Evolutionary conservation across 352 stramenopile species (phyloP), one percentile per base, ranked within the genome.

Genomic region (Pythium guiyangense): DNA sequence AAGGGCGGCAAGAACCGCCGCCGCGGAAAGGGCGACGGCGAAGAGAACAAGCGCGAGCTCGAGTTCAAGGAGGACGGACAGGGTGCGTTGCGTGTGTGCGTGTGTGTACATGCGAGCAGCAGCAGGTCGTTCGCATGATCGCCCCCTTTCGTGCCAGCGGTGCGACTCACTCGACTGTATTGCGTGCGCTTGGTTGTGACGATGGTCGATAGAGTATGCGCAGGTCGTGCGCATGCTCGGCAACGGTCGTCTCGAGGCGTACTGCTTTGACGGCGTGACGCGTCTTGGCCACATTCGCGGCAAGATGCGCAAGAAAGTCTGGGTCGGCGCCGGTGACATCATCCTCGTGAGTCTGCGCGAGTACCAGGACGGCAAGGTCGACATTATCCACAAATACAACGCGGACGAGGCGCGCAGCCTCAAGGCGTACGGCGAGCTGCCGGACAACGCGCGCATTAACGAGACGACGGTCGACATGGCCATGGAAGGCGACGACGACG

Each of bases 251-350:
- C 96, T 98, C 47, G 97, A 99, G 78, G 97, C 94, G 52, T 98
- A 98, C 77, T 99, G 97, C 73, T 99, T 98, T 73, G 97, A 99
- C 74, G 96, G 97, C 63, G 94, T 98, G 52, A 99, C 96, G 62
- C 91, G 97, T 42, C 74, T 99, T 54, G 96, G 96, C 54, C 96
- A 99, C 78, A 99, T 99, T 78, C 92, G 97, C 64, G 97, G 97
- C 66, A 99, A 99, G 73, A 99, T 99, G 97, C 84, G 97, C 55
- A 99, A 99, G 76, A 99, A 99, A 92, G 96, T 99, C 51, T 99
- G 97, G 97, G 96, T 99, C 35, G 96, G 90, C 55, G 92, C 93
- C 12, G 97, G 97, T 60, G 97, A 99, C 74, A 99, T 99, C 78
- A 98, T 99, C 51, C 84, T 99, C 52, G 93, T 99, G 57, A 98